A percentile compares a stretch with the other conserved stretches of the same genome.
phyloP scores from a whole-genome alignment of 805 yeast genomes.

The Cyberlindnera mrakii region DNA sequence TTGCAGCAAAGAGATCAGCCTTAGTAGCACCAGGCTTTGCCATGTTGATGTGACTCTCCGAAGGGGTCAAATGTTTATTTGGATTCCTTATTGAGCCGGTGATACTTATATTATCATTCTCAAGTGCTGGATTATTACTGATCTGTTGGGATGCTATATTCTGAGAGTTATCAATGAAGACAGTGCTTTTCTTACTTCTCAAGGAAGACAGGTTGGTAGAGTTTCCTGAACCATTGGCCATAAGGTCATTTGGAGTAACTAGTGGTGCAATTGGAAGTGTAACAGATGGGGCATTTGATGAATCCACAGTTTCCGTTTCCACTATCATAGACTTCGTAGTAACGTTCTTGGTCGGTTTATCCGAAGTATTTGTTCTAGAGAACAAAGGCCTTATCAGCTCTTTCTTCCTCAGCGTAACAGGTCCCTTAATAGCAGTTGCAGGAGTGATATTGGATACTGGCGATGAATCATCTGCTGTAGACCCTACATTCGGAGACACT shows the following conservation, averaged over 20 bases:
- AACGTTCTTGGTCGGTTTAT: slow-evolving; percentile 12
- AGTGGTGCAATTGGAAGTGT: slow-evolving; percentile 22
- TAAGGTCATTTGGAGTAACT: slow-evolving; percentile 9
- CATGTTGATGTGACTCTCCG: slow-evolving; percentile 16
- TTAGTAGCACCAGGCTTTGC: slow-evolving; percentile 44
- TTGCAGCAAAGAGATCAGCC: slow-evolving; percentile 93
- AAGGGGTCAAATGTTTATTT: slow-evolving; percentile 12
- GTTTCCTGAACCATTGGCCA: slow-evolving; percentile 22
- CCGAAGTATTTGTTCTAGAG: slow-evolving; percentile 21
- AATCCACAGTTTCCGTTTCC: slow-evolving; percentile 58
- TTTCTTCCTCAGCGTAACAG: slow-evolving; percentile 9
- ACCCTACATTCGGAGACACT: not conserved
- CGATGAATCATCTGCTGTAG: not conserved
- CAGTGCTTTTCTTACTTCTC: slow-evolving; percentile 31
- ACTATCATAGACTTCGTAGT: slow-evolving; percentile 40
- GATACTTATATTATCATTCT: slow-evolving; percentile 18
- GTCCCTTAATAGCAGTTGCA: slow-evolving; percentile 2
- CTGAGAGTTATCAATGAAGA: slow-evolving; percentile 18
- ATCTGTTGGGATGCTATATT: slow-evolving; percentile 4
- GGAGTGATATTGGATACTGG: not conserved
- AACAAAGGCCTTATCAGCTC: slow-evolving; percentile 20
- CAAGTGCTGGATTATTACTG: slow-evolving; percentile 7
- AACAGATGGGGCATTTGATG: slow-evolving; percentile 27
- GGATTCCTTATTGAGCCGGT: slow-evolving; percentile 22
- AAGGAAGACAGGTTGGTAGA: slow-evolving; percentile 21